Base-by-base conservation (phyloP, 495 filamentous ascomycete species). In the Neurospora africana region DNA sequence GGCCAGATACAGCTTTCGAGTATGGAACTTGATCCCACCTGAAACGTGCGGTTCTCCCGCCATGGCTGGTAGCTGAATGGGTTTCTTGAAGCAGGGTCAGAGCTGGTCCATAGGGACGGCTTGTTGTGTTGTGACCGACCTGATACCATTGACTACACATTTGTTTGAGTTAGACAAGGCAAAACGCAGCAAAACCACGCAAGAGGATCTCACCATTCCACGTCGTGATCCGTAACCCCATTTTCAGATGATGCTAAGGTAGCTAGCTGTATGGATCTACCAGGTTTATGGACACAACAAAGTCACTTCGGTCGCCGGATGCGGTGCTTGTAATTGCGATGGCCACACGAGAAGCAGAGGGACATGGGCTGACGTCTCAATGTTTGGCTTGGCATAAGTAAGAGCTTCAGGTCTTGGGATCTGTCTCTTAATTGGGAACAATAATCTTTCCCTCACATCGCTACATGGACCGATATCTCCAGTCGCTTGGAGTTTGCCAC, bases 51-150 rank as follows among this genome's bases (percentile, higher is more conserved):
- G 65, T 89, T 90, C 73, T 92, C 88, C 74, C 92, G 86, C 95
- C 95, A 99, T 91, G 95, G 95, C 80, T 95, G 91, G 79, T 97
- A 97, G 27, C 89, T 89, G 79, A 99, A 98, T 13, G 95, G 95
- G 79, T 99, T 98, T 76, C 92, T 94, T 71, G 23, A 35, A 19
- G 9, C 1, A 27, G 72, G 76, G 74, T 79, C 71, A 27, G 39
- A 47, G 4, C 27, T 41, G 23, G 6, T 8, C 8, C 21, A 13
- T 33, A 0, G 11, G 19, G 27, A 5, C 35, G 68, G 21, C 19
- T 37, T 15, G 8, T 61, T 11, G 11, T 67, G 38, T 33, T 39
- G 73, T 37, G 11, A 77, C 84, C 70, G 81, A 94, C 91, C 93
- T 89, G 79, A 99, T 97, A 75, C 95, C 95, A 81, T 98, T 98